These are phyloP conservation scores for Neurospora sp. DNA, from an alignment of 495 filamentous ascomycete species.

Conservation along the genomic window DNA sequence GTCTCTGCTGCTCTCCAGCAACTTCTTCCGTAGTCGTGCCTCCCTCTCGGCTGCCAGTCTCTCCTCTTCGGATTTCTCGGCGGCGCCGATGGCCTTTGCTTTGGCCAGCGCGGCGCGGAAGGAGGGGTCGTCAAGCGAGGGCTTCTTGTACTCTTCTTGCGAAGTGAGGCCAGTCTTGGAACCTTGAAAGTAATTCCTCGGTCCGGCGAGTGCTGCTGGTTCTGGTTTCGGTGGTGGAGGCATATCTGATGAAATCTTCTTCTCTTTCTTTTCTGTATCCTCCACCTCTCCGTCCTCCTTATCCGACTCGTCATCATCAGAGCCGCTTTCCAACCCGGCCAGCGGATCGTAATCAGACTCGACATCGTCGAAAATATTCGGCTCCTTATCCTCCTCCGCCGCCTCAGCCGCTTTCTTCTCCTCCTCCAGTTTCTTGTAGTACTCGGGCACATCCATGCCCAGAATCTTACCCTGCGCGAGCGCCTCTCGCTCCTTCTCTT, in stretches of 20 bases:
- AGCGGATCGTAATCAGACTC: slow-evolving; percentile 85
- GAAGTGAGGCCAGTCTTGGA: slow-evolving; percentile 33
- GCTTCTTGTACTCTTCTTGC: slow-evolving; percentile 36
- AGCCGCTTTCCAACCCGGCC: slow-evolving; percentile 49
- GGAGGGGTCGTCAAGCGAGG: slow-evolving; percentile 59
- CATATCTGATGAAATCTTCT: slow-evolving; percentile 19
- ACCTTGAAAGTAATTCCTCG: slow-evolving; percentile 52
- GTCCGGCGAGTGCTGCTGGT: slow-evolving; percentile 10
- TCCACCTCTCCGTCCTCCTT: slow-evolving; percentile 14
- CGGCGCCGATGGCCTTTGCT: slow-evolving; percentile 59
- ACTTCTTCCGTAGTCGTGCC: slow-evolving; percentile 60
- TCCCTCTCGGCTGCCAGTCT: slow-evolving; percentile 38
- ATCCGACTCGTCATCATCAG: slow-evolving; percentile 36
- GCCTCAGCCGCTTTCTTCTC: slow-evolving; percentile 24
- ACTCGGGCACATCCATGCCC: slow-evolving; percentile 69
- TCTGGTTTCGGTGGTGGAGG: slow-evolving; percentile 32
- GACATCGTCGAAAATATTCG: slow-evolving; percentile 78
- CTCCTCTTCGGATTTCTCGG: slow-evolving; percentile 36
- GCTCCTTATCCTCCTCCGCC: slow-evolving; percentile 50
- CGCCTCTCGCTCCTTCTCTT: slow-evolving; percentile 33
- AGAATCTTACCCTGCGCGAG: slow-evolving; percentile 59
- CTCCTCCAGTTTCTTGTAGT: slow-evolving; percentile 33
- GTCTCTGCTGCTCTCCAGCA: slow-evolving; percentile 70
- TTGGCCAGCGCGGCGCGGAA: slow-evolving; percentile 79
- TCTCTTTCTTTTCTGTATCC: slow-evolving; percentile 6